Evolutionary conservation across 805 yeast genomes (phyloP).

Genomic region (Pichia manshurica): DNA sequence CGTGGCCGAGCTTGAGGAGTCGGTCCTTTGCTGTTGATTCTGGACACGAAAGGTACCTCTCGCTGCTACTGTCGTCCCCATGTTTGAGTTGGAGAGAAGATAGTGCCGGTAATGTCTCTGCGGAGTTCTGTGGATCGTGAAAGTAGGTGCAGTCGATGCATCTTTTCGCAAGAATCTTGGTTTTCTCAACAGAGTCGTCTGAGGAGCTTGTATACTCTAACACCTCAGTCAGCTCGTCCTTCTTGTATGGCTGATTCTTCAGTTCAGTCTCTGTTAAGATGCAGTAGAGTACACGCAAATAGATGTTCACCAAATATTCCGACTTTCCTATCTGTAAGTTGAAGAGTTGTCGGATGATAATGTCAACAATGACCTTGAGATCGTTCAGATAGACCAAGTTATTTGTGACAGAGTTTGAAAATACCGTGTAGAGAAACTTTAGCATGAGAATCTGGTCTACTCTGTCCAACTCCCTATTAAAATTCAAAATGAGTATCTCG

Average conservation of each 20-base stretch:
- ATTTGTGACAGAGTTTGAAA: slow-evolving; percentile 59
- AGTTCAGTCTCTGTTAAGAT: slow-evolving; percentile 63
- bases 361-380: slow-evolving; percentile 75
- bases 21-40: neutral
- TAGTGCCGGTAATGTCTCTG: neutral
- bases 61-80: no score
- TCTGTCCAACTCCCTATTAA: slow-evolving; percentile 71
- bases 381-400: slow-evolving; percentile 79
- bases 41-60: no score
- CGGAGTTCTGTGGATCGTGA: neutral
- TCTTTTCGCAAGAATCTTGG: slow-evolving; percentile 37
- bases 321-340: slow-evolving; percentile 55
- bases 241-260: slow-evolving; percentile 50
- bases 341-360: slow-evolving; percentile 70
- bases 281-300: slow-evolving; percentile 69
- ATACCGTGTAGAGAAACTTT: slow-evolving; percentile 68
- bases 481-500: slow-evolving; percentile 63
- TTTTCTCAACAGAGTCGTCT: slow-evolving; percentile 33
- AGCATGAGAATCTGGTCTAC: slow-evolving; percentile 72
- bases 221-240: slow-evolving; percentile 44
- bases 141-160: slow-evolving; percentile 24
- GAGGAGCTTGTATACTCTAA: slow-evolving; percentile 42
- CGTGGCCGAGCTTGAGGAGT: neutral
- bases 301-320: slow-evolving; percentile 58
- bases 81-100: neutral